Percentiles rank a stretch among this genome's conserved stretches.
Conservation (phyloP, 1,284 basidiomycete species). For the Heliocybe sulcata region DNA sequence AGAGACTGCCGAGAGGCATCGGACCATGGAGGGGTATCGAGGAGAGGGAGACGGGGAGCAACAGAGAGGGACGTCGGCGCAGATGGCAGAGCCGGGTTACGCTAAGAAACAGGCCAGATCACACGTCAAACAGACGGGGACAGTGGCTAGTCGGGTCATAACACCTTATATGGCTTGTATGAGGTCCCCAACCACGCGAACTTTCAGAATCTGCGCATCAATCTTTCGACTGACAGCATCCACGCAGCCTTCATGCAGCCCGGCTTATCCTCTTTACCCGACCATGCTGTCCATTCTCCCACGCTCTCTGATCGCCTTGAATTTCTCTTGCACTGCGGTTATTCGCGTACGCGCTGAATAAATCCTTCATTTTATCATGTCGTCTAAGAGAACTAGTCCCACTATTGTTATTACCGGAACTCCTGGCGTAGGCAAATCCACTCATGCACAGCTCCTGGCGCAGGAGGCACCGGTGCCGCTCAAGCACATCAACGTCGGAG, state of each 20-base stretch:
- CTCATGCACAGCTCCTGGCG: conserved; percentile 77
- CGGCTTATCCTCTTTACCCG: background rate
- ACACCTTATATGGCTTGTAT: background rate
- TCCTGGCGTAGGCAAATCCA: conserved; percentile 85
- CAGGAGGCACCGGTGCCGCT: conserved; percentile 62
- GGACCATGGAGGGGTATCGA: background rate
- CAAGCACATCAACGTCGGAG: conserved; percentile 84
- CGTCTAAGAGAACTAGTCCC: conserved; percentile 31
- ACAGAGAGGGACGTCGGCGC: background rate
- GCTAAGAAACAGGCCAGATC: background rate
- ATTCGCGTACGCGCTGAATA: no score
- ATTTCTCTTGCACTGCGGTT: background rate
- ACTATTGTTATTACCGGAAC: conserved; percentile 93
- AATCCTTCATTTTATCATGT: background rate
- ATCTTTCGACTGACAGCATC: background rate
- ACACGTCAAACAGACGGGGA: background rate
- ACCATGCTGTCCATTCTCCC: background rate
- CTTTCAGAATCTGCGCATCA: background rate
- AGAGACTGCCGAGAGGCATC: background rate
- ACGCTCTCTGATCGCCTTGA: background rate
- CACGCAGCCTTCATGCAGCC: background rate
- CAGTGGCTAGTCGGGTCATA: background rate
- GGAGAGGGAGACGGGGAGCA: background rate
- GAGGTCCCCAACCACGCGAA: background rate
- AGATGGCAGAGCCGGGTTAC: background rate